Percentiles rank a stretch among this genome's conserved stretches.
Evolutionary conservation across 257 asterid species (phyloP).

Genomic region (Cruciata laevipes): DNA sequence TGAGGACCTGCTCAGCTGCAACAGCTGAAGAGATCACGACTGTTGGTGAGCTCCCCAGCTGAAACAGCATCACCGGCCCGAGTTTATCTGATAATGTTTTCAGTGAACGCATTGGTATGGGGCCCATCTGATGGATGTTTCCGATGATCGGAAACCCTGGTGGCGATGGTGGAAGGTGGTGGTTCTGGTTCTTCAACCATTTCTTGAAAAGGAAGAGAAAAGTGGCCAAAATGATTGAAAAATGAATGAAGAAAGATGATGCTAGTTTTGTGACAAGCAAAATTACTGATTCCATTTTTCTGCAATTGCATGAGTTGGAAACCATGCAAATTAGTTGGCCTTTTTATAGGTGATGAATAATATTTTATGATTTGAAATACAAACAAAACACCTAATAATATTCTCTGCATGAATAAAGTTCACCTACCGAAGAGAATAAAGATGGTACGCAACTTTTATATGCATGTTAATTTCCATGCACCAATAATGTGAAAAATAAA

Average conservation of each 20-base stretch:
- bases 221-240: not conserved
- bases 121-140: conserved; percentile 30
- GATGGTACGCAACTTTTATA: not conserved
- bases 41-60: conserved; percentile 11
- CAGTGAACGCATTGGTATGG: conserved; percentile 17
- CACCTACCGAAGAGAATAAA: no score
- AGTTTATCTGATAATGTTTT: conserved; percentile 12
- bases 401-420: not conserved
- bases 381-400: not conserved
- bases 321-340: not conserved
- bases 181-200: not conserved
- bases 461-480: no score
- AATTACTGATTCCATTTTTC: not conserved
- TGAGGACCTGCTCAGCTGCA: conserved; percentile 1
- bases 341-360: not conserved
- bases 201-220: not conserved
- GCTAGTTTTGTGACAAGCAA: not conserved
- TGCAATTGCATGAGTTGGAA: no score
- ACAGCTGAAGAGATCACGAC: conserved; percentile 22
- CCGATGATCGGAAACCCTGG: conserved; percentile 16
- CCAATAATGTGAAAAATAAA: not conserved
- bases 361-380: not conserved
- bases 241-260: no score
- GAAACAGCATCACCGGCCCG: not conserved
- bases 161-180: not conserved